These are phyloP conservation scores for Cutaneotrichosporon cutaneum DNA, from an alignment of 1,284 basidiomycete species.

Conservation along the genomic window DNA sequence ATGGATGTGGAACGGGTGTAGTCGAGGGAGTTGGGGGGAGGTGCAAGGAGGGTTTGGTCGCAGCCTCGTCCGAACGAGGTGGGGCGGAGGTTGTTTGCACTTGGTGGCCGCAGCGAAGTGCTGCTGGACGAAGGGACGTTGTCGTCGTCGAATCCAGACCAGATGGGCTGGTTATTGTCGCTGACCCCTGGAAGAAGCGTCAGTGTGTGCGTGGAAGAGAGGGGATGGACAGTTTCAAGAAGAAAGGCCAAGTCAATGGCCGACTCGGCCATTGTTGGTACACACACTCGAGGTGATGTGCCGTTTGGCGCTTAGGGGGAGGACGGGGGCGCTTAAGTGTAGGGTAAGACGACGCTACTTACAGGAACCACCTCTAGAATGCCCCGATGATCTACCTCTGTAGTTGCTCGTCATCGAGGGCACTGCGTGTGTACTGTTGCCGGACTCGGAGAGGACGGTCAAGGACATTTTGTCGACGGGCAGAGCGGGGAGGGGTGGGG, in stretches of 20 bases:
- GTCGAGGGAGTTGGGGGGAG: background rate
- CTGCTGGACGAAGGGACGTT: background rate
- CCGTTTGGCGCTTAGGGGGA: too few species aligned
- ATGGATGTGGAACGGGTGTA: background rate
- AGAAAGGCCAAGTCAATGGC: background rate
- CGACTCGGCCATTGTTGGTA: background rate
- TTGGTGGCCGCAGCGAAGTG: background rate
- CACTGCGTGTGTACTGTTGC: background rate
- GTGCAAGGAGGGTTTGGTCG: background rate
- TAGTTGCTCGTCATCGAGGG: background rate
- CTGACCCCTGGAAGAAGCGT: constrained; percentile 3
- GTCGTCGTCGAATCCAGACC: constrained; percentile 1
- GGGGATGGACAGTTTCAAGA: background rate
- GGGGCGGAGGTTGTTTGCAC: background rate
- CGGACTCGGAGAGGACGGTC: background rate
- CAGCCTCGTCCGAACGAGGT: background rate
- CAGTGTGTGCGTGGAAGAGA: constrained; percentile 3
- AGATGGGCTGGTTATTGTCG: constrained; percentile 13
- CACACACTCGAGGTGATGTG: too few species aligned
- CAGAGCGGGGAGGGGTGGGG: too few species aligned
- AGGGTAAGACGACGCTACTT: background rate
- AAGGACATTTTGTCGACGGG: background rate
- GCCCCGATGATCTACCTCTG: background rate
- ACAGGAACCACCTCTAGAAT: constrained; percentile 9
- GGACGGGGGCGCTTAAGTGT: background rate